These are phyloP conservation scores for Zopfia rhizophila DNA, from an alignment of 2,329 filamentous ascomycete species.

Conservation along the genomic window DNA sequence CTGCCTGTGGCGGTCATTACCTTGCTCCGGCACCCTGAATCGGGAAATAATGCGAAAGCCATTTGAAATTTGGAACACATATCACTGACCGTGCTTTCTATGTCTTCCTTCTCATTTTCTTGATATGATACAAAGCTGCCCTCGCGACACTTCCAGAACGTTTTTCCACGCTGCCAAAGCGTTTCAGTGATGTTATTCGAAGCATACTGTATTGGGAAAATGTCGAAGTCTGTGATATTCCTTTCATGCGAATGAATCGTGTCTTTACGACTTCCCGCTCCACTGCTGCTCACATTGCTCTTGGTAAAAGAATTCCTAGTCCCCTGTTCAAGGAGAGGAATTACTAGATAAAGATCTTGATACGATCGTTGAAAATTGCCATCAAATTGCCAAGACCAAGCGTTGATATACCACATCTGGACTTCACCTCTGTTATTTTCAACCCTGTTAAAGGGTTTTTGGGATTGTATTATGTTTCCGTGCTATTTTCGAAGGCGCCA, in stretches of 20 bases:
- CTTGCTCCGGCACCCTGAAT: too few relatives aligned
- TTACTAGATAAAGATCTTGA: too few relatives aligned
- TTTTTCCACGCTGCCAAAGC: conserved; percentile 13
- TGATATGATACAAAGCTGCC: conserved; percentile 19
- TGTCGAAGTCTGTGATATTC: conserved; percentile 16
- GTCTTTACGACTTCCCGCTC: too few relatives aligned
- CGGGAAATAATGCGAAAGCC: too few relatives aligned
- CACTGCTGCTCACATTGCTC: too few relatives aligned
- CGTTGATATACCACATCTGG: conserved; percentile 3
- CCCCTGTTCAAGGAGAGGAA: too few relatives aligned
- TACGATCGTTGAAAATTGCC: conserved; percentile 15
- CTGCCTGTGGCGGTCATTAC: conserved; percentile 6
- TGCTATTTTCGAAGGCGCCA: too few relatives aligned
- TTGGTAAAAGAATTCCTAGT: too few relatives aligned
- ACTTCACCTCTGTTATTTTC: too few relatives aligned
- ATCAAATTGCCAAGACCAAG: conserved; percentile 20
- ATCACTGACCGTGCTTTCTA: conserved; percentile 6
- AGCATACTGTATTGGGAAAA: conserved; percentile 19
- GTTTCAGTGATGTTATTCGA: background rate
- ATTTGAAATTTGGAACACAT: too few relatives aligned
- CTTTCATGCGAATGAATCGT: background rate
- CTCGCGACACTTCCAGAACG: conserved; percentile 22
- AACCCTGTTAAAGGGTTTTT: too few relatives aligned
- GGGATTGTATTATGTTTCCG: too few relatives aligned
- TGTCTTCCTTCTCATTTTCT: conserved; percentile 1